Conservation (phyloP, 2,329 filamentous ascomycete species). For the Sclerotiophoma versabilis region DNA sequence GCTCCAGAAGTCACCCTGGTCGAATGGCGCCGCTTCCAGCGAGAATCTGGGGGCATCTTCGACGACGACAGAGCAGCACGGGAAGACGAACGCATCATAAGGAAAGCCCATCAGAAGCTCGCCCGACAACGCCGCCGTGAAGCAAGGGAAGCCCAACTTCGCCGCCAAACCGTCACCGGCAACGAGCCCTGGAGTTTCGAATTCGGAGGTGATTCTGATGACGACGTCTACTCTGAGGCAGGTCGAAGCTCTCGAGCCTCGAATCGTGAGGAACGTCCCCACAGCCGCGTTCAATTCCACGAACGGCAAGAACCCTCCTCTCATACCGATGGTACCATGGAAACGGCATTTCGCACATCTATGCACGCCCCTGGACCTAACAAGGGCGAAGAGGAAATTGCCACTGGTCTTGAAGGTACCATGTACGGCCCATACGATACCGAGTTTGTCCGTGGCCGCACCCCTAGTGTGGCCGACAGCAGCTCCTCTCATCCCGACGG, state of each 20-base stretch:
- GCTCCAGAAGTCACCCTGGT: constrained; percentile 81
- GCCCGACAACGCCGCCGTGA: constrained; percentile 55
- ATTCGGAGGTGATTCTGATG: constrained; percentile 69
- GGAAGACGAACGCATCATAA: constrained; percentile 55
- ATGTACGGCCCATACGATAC: constrained; percentile 77
- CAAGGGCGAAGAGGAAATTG: constrained; percentile 7
- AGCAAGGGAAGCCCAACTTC: constrained; percentile 45
- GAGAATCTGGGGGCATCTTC: constrained; percentile 64
- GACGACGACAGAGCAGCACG: constrained; percentile 51
- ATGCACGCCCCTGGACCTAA: constrained; percentile 27
- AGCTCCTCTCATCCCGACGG: constrained; percentile 63
- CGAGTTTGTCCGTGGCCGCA: constrained; percentile 67
- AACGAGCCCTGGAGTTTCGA: constrained; percentile 85
- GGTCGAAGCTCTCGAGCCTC: constrained; percentile 38
- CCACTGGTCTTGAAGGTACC: constrained; percentile 73
- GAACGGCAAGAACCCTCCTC: constrained; percentile 28
- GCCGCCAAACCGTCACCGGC: constrained; percentile 46
- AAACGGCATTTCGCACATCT: constrained; percentile 44
- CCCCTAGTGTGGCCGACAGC: constrained; percentile 82
- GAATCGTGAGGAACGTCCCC: constrained; percentile 27
- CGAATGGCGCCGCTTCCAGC: constrained; percentile 81
- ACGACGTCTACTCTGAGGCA: constrained; percentile 55
- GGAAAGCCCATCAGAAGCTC: constrained; percentile 44
- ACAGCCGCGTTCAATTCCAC: constrained; percentile 27
- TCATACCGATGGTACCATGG: constrained; percentile 40